A percentile compares a stretch with the other conserved stretches of the same genome.
Conservation (phyloP, 352 stramenopile genomes). For the Pythium plurisporium region DNA sequence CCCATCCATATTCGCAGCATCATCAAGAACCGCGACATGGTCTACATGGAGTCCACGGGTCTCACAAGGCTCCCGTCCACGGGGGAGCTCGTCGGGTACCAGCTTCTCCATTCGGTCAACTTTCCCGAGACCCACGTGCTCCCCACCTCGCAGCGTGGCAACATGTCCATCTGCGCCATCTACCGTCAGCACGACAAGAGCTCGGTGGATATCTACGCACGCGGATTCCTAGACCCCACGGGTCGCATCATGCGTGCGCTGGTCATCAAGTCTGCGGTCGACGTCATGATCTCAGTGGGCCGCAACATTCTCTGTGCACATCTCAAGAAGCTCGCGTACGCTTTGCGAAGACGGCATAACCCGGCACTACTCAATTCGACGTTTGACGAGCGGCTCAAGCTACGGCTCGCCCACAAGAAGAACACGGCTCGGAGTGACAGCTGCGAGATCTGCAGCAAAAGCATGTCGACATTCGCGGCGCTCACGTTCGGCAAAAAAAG, state of each 20-base stretch:
- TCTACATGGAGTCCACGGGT: conserved; percentile 51
- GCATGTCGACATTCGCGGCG: conserved; percentile 8
- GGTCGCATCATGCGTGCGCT: conserved; percentile 39
- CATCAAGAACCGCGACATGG: conserved; percentile 54
- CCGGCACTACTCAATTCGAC: background rate
- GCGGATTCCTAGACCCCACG: conserved; percentile 33
- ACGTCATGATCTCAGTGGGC: conserved; percentile 38
- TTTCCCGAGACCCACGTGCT: conserved; percentile 42
- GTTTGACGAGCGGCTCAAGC: conserved; percentile 5
- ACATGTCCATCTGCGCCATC: conserved; percentile 45
- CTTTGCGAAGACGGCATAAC: conserved; percentile 10
- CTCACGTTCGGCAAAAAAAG: conserved; percentile 17
- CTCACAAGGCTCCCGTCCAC: conserved; percentile 30
- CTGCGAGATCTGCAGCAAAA: conserved; percentile 16
- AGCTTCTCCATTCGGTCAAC: conserved; percentile 55
- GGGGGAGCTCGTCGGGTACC: conserved; percentile 51
- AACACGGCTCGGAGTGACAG: background rate
- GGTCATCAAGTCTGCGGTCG: conserved; percentile 38
- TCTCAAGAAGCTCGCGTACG: conserved; percentile 44
- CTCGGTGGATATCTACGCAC: conserved; percentile 44
- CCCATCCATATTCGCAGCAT: conserved; percentile 33
- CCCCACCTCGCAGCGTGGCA: conserved; percentile 34
- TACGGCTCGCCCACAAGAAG: conserved; percentile 5
- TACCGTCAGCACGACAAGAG: conserved; percentile 47
- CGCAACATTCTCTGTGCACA: conserved; percentile 44